Percentiles rank a stretch among this genome's conserved stretches.
phyloP scores from a whole-genome alignment of 176 grass and related monocot genomes.

The Tuctoria greenei region DNA sequence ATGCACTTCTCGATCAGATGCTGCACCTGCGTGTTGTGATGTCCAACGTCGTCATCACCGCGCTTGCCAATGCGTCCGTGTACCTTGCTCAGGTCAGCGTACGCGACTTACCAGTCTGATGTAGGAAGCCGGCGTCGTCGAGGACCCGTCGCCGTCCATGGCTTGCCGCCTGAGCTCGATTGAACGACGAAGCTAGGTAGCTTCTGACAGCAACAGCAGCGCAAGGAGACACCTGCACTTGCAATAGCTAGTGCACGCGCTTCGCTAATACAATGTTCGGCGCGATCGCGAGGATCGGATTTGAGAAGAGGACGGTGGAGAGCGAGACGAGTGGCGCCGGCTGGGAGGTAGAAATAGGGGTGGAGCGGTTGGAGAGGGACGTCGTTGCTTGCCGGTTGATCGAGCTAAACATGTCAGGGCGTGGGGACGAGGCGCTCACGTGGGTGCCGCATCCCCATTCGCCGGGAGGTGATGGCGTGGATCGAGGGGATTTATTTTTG shows the following conservation, averaged over 20 bases:
- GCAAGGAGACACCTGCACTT: background rate
- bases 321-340: constrained; percentile 19
- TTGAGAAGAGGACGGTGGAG: background rate
- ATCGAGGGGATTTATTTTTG: constrained; percentile 46
- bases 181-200: background rate
- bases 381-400: background rate
- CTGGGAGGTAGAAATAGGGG: constrained; percentile 47
- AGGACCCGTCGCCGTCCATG: constrained; percentile 43
- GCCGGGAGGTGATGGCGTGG: constrained; percentile 20
- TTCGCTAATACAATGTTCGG: background rate
- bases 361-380: background rate
- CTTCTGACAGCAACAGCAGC: background rate
- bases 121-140: constrained; percentile 62
- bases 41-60: background rate
- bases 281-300: background rate
- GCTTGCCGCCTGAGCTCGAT: background rate
- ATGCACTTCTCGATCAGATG: constrained; percentile 86
- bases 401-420: constrained; percentile 11
- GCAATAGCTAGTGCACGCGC: background rate
- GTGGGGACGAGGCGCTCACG: constrained; percentile 44
- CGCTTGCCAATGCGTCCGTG: background rate
- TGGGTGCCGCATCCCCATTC: constrained; percentile 52
- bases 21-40: constrained; percentile 63
- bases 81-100: background rate
- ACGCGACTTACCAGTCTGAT: constrained; percentile 51